Evolutionary conservation across 352 stramenopile species (phyloP).

Genomic region (Aphanomyces stellatus): DNA sequence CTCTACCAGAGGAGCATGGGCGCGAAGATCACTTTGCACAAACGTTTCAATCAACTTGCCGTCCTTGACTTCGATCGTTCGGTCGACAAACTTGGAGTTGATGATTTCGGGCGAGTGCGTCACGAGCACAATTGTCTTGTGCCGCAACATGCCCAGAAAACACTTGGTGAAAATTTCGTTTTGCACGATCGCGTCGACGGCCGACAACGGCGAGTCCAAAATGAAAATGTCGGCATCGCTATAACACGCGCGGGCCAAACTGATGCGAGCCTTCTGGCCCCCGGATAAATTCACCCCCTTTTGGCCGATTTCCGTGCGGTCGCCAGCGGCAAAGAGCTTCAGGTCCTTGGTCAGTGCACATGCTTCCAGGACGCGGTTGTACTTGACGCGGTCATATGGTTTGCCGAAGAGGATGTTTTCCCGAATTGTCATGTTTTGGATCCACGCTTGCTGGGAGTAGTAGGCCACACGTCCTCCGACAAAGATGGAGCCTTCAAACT

Average conservation of each 20-base stretch:
- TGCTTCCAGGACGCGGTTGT: conserved; percentile 18
- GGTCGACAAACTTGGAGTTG: conserved; percentile 36
- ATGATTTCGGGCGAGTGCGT: conserved; percentile 48
- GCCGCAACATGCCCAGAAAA: conserved; percentile 36
- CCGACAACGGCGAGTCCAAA: conserved; percentile 10
- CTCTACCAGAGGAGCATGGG: background rate
- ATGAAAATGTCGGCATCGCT: conserved; percentile 14
- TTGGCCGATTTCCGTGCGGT: conserved; percentile 16
- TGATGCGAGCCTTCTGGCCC: conserved; percentile 17
- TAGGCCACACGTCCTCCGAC: background rate
- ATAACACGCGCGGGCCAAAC: conserved; percentile 7
- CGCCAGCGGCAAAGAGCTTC: conserved; percentile 5
- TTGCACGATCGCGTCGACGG: conserved; percentile 55
- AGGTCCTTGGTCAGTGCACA: conserved; percentile 13
- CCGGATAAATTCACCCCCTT: conserved; percentile 18
- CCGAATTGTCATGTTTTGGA: conserved; percentile 41
- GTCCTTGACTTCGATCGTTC: background rate
- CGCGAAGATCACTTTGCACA: background rate
- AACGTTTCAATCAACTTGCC: background rate
- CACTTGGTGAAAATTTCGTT: conserved; percentile 80
- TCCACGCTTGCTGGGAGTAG: conserved; percentile 33
- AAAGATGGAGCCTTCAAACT: background rate
- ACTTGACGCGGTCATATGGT: conserved; percentile 42
- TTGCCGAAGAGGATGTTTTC: conserved; percentile 81
- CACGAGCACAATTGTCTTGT: conserved; percentile 67